These are phyloP conservation scores for Curvularia hawaiiensis DNA, from an alignment of 2,329 filamentous ascomycete species.

Conservation along the genomic window DNA sequence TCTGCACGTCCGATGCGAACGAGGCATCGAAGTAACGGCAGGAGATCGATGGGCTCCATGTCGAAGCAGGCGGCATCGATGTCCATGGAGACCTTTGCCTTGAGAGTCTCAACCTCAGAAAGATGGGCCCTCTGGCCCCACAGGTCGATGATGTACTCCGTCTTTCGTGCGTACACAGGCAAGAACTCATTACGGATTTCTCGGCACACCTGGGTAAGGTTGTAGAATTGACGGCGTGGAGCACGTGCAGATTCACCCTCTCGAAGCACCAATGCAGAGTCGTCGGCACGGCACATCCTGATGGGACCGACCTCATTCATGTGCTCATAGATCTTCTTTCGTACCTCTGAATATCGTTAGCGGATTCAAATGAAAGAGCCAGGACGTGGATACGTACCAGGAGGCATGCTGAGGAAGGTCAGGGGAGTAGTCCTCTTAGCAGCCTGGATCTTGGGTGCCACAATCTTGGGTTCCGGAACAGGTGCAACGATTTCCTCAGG, in stretches of 20 bases:
- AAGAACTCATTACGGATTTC: constrained; percentile 35
- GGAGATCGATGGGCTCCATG: constrained; percentile 21
- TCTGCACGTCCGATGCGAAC: constrained; percentile 11
- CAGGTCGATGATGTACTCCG: constrained; percentile 19
- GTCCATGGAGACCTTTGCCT: constrained; percentile 30
- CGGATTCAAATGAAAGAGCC: background rate
- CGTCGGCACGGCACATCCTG: constrained; percentile 20
- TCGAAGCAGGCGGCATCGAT: constrained; percentile 24
- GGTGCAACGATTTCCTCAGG: background rate
- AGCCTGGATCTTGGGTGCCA: background rate
- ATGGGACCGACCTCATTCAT: constrained; percentile 18
- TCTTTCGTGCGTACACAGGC: constrained; percentile 21
- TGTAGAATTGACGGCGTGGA: constrained; percentile 11
- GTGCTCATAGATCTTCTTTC: constrained; percentile 17
- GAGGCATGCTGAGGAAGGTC: constrained; percentile 13
- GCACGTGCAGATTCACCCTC: constrained; percentile 6
- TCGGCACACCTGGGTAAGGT: constrained; percentile 32
- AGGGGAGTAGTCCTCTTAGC: constrained; percentile 9
- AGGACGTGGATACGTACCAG: constrained; percentile 7
- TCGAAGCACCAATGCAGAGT: constrained; percentile 11
- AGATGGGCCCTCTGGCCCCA: constrained; percentile 13
- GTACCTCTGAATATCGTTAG: constrained; percentile 16
- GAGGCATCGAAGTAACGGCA: constrained; percentile 17
- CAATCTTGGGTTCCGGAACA: constrained; percentile 1
- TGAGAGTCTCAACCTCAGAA: constrained; percentile 10